Evolutionary conservation across 768 basidiomycete genomes (phyloP), one percentile per base, ranked within the genome.

Genomic region (Tephrocybe sp.): DNA sequence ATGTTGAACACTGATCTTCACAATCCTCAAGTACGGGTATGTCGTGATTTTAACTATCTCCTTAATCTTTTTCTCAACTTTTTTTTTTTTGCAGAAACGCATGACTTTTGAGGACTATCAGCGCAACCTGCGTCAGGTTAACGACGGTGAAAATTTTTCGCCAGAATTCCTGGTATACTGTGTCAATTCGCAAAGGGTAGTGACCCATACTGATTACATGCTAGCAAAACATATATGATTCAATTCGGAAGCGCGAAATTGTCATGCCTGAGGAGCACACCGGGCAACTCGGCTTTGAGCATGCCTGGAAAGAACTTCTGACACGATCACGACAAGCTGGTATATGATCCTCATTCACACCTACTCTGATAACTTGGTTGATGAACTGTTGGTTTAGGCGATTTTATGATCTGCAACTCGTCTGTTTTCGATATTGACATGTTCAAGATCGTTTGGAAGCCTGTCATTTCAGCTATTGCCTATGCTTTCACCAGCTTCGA

Each of bases 1-100:
- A 82, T 99, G 93, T 81, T 99, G 44, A 99, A 99, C 69, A 99
- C 97, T 7, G 97, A 99, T 71, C 83, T 85, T 26, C 95, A 98
- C 65, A 98, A 91, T 64, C 94, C 95, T 11, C 93, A 97, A 76
- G 81, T 95, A 54, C 74, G 90, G 64, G 93, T 89, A 64, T 66
- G 86, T 62, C 10, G 21, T n/a, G n/a, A n/a, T 21, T 44, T 30
- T 40, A 1, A 18, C 30, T n/a, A n/a, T n/a, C 50, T 18, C 18
- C 17, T 37, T 11, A 10, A 20, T 36, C 10, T 39, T 3, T 53
- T 37, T 53, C 17, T 57, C 15, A 40, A 32, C n/a, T 20, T 10
- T 12, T 9, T 15, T 4, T 14, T 5, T n/a, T 23, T 37, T 51
- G 33, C 59, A 96, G 88, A 97, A 97, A 87, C 81, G 93, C 3